phyloP scores from a whole-genome alignment of 306 rosid genomes.

The Acacia acuminata region DNA sequence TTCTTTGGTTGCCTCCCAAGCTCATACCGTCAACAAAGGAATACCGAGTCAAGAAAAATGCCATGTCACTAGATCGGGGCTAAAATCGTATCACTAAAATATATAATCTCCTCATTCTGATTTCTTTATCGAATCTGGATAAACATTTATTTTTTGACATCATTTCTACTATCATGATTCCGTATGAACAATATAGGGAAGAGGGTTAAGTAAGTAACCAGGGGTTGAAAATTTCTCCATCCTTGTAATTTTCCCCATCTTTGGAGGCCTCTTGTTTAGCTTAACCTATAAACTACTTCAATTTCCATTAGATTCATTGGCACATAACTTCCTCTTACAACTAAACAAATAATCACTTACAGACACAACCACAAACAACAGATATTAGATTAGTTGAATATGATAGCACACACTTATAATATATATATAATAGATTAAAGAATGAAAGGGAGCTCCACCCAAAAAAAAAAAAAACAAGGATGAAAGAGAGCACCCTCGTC shows the following conservation, averaged over 20 bases:
- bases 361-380: not conserved
- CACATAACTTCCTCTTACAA: no score
- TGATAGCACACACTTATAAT: not conserved
- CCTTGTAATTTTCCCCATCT: not conserved
- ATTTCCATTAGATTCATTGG: no score
- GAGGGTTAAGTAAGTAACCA: not conserved
- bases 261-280: no score
- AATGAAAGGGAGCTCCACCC: no score
- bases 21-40: not conserved
- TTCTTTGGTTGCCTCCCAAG: slow-evolving; percentile 3
- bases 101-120: not conserved
- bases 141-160: not conserved
- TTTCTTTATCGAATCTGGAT: not conserved
- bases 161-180: not conserved
- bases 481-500: not conserved
- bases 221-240: not conserved
- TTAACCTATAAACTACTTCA: no score
- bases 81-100: not conserved
- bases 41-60: not conserved
- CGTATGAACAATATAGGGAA: not conserved
- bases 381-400: not conserved
- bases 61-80: no score
- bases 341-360: no score
- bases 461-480: no score
- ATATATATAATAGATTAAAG: no score